These are phyloP conservation scores for Sicyos baderoa DNA, from an alignment of 306 rosid genomes.

Conservation along the genomic window DNA sequence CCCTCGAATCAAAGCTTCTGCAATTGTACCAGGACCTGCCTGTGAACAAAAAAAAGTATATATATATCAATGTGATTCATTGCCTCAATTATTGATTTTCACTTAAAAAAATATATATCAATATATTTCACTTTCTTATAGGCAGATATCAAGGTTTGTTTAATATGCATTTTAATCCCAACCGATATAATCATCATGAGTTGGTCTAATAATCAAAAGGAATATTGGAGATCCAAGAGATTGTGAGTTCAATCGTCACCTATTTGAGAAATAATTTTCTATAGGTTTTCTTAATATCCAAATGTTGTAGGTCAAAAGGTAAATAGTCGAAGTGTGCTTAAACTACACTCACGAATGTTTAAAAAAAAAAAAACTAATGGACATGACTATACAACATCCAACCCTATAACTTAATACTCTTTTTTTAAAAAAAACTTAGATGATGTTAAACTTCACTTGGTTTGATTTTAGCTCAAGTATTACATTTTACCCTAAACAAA, in stretches of 20 bases:
- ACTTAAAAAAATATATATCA: background rate
- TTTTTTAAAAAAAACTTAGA: too few relatives aligned
- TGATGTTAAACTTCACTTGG: background rate
- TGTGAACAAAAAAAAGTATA: constrained; percentile 23
- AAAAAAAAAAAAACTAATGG: too few relatives aligned
- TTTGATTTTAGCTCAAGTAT: background rate
- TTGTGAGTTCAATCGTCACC: too few relatives aligned
- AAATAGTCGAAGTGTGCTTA: too few relatives aligned
- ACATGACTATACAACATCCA: too few relatives aligned
- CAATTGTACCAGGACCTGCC: constrained; percentile 99
- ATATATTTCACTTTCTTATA: background rate
- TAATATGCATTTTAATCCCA: background rate
- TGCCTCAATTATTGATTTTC: background rate
- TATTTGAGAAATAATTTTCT: too few relatives aligned
- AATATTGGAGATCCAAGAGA: too few relatives aligned
- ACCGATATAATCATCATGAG: background rate
- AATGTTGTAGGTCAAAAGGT: too few relatives aligned
- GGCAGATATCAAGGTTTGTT: background rate
- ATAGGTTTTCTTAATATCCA: too few relatives aligned
- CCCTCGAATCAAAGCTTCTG: constrained; percentile 95
- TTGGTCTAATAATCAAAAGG: too few relatives aligned
- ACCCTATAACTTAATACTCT: too few relatives aligned
- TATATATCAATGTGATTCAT: constrained; percentile 1
- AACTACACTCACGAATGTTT: too few relatives aligned
- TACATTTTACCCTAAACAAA: background rate